A percentile compares a stretch with the other conserved stretches of the same genome.
Evolutionary conservation across 176 grass and related monocot genomes (phyloP).

Genomic region (Raddia distichophylla): DNA sequence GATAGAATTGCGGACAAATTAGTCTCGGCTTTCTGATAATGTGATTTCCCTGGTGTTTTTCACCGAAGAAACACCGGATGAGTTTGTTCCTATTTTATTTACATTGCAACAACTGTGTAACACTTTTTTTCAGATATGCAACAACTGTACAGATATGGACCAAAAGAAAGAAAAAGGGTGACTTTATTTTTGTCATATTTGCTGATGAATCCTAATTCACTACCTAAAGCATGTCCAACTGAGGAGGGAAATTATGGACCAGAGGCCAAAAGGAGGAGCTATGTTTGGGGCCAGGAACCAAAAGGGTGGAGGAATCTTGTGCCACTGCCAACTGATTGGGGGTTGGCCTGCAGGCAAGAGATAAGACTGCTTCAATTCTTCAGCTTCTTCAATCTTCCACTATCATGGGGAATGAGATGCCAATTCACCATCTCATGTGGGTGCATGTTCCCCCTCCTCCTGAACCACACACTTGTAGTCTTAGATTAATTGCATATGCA

Average conservation of each 20-base stretch:
- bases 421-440: constrained; percentile 37
- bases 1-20: neutral
- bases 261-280: neutral
- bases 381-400: constrained; percentile 22
- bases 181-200: neutral
- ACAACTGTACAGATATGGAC: neutral
- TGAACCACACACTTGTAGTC: constrained; percentile 25
- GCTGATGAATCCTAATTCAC: neutral
- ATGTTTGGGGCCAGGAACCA: neutral
- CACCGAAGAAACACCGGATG: neutral
- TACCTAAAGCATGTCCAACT: neutral
- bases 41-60: neutral
- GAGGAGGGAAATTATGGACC: neutral
- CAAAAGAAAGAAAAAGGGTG: no score
- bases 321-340: constrained; percentile 15
- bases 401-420: constrained; percentile 38
- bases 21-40: neutral
- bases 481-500: neutral
- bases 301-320: constrained; percentile 3
- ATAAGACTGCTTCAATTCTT: neutral
- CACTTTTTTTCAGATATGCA: neutral
- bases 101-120: neutral
- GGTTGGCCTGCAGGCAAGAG: constrained; percentile 13
- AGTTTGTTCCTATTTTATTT: neutral
- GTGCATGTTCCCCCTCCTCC: neutral